Base-by-base conservation (phyloP, 495 filamentous ascomycete genomes). In the Aspergillus ellipticus region DNA sequence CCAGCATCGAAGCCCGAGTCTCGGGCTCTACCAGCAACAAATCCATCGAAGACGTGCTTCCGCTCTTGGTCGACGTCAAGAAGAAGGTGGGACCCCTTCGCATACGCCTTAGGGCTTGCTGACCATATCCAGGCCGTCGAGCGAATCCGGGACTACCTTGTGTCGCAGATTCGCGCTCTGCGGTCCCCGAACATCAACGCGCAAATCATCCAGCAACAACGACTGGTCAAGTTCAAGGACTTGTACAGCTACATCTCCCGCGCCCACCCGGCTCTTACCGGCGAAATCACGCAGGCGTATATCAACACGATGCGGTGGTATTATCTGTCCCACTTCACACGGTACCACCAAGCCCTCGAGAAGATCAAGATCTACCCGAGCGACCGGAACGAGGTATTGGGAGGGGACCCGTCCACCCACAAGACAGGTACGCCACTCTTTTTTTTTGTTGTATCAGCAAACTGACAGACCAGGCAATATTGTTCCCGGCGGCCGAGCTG, bases 251-350 rank as follows among this genome's bases (percentile, higher is more conserved):
- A 97, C 65, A 80, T 97, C 31, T 82, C 85, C 37, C 83, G 81
- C 56, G 87, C 90, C 54, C 91, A 97, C 60, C 75, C 85, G 1
- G 75, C 82, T 22, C 81, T 98, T 6, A 89, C 89, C 2, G 86
- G 89, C 33, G 89, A 97, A 65, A 96, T 97, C 59, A 84, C 83
- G 17, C 89, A 93, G 72, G 94, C 94, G 6, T 98, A 98, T 60
- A 86, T 96, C 71, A 96, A 97, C 72, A 98, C 94, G 7, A 97
- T 98, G 93, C 84, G 92, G 42, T 98, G 94, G 94, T 98, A 98
- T 63, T 97, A 97, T 64, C 74, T 85, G 37, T 93, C 87, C 55
- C 86, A 97, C 68, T 98, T 98, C 67, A 86, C 84, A 4, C 89
- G 93, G 16, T 98, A 97, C 67, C 81, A 87, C 49, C 83, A 85